phyloP scores from a whole-genome alignment of 306 rosid genomes.

The Begonia loranthoides region DNA sequence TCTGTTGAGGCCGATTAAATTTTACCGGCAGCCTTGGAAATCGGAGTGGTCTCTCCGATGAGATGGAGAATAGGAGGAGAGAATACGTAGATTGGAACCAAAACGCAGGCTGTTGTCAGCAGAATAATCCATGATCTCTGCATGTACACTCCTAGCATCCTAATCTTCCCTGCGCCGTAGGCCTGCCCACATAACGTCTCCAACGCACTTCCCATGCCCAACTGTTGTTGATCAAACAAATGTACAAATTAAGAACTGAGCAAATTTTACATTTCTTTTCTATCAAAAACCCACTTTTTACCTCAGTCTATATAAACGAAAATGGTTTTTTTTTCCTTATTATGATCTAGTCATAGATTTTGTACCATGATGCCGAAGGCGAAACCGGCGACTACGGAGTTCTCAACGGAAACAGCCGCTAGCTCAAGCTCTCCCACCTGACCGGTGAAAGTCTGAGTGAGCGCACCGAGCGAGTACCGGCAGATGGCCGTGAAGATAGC shows the following conservation, averaged over 20 bases:
- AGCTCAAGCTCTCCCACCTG: conserved; percentile 54
- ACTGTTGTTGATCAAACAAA: conserved; percentile 12
- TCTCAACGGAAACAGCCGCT: conserved; percentile 74
- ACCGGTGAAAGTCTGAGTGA: conserved; percentile 66
- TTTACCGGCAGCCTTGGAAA: neutral
- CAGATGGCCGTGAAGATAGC: conserved; percentile 70
- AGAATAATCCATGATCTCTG: conserved; percentile 75
- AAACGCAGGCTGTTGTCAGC: conserved; percentile 18
- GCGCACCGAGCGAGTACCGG: conserved; percentile 80
- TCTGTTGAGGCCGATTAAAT: no score
- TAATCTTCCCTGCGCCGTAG: conserved; percentile 44
- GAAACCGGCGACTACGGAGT: conserved; percentile 85
- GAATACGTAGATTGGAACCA: conserved; percentile 35
- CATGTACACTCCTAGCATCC: conserved; percentile 73
- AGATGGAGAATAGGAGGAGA: conserved; percentile 25
- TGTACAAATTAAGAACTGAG: no score
- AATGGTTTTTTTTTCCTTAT: no score
- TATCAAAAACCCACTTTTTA: no score
- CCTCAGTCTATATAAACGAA: neutral
- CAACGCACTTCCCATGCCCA: conserved; percentile 85
- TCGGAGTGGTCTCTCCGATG: conserved; percentile 29
- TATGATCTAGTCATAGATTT: no score
- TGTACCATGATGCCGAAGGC: conserved; percentile 59
- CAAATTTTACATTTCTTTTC: no score
- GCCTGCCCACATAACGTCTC: conserved; percentile 89